phyloP scores from a whole-genome alignment of 345 rosid species.

The Firmiana major region DNA sequence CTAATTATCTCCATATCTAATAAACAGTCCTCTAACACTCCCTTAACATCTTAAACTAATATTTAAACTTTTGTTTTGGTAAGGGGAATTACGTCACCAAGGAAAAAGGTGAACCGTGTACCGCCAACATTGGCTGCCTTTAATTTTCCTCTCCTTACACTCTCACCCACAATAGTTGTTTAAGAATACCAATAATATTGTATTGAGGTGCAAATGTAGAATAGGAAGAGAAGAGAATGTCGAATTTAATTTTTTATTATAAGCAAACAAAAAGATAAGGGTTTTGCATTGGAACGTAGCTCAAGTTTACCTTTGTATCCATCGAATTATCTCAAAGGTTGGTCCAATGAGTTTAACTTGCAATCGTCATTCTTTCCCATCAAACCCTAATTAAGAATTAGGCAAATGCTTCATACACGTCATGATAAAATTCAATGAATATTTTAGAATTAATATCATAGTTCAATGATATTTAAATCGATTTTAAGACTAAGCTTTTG shows the following conservation, averaged over 20 bases:
- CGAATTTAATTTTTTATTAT: neutral
- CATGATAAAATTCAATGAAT: no score
- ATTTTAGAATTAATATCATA: no score
- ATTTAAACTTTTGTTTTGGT: no score
- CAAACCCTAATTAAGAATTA: no score
- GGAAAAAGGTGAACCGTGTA: neutral
- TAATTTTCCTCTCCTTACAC: neutral
- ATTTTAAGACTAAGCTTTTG: no score
- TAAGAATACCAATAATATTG: neutral
- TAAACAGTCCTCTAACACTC: no score
- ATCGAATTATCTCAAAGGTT: neutral
- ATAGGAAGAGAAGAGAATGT: neutral
- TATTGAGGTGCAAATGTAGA: neutral
- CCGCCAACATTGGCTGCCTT: neutral
- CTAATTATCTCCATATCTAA: no score
- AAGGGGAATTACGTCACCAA: neutral
- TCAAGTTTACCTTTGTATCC: neutral
- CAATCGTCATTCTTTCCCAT: neutral
- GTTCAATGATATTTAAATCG: no score
- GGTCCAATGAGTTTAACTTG: neutral
- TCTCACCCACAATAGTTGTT: neutral
- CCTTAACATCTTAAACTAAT: no score
- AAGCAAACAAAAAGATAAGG: neutral
- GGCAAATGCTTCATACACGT: neutral
- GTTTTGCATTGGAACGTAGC: neutral